phyloP scores from a whole-genome alignment of 306 rosid species.

The Cucurbita maxima region DNA sequence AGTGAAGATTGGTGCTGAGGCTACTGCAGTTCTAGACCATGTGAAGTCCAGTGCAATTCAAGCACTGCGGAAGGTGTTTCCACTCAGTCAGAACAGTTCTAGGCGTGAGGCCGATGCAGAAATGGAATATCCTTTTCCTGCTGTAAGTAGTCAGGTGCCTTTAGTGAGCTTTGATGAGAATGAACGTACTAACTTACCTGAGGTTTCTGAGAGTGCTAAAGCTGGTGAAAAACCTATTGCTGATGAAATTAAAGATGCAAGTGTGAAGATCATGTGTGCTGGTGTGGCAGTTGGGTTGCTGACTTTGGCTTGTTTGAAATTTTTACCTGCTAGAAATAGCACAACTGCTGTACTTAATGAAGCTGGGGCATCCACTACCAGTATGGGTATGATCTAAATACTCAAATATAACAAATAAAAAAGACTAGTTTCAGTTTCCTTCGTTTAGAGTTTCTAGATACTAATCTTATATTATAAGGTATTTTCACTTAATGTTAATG shows the following conservation, averaged over 20 bases:
- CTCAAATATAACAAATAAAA: background rate
- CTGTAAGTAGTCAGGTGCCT: slow-evolving; percentile 29
- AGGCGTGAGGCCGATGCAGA: slow-evolving; percentile 27
- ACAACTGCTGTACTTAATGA: slow-evolving; percentile 23
- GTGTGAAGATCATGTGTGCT: slow-evolving; percentile 74
- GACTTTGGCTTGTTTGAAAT: slow-evolving; percentile 60
- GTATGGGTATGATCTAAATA: slow-evolving; percentile 39
- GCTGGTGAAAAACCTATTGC: slow-evolving; percentile 31
- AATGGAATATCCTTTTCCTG: slow-evolving; percentile 25
- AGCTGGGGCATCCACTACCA: slow-evolving; percentile 31
- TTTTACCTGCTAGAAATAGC: slow-evolving; percentile 40
- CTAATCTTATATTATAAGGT: background rate
- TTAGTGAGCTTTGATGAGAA: slow-evolving; percentile 19
- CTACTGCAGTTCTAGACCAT: slow-evolving; percentile 80
- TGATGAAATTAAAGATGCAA: slow-evolving; percentile 57
- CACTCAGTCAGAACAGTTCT: slow-evolving; percentile 29
- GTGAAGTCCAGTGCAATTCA: slow-evolving; percentile 73
- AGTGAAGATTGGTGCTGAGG: slow-evolving; percentile 85
- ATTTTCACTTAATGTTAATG: background rate
- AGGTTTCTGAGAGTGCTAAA: slow-evolving; percentile 28
- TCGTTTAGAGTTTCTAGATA: background rate
- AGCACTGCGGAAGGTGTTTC: slow-evolving; percentile 77
- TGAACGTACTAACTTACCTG: slow-evolving; percentile 22
- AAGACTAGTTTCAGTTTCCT: background rate
- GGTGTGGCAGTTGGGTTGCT: slow-evolving; percentile 71